These are phyloP conservation scores for Ophiostoma sp. DNA, from an alignment of 2,329 filamentous ascomycete genomes.

Conservation along the genomic window DNA sequence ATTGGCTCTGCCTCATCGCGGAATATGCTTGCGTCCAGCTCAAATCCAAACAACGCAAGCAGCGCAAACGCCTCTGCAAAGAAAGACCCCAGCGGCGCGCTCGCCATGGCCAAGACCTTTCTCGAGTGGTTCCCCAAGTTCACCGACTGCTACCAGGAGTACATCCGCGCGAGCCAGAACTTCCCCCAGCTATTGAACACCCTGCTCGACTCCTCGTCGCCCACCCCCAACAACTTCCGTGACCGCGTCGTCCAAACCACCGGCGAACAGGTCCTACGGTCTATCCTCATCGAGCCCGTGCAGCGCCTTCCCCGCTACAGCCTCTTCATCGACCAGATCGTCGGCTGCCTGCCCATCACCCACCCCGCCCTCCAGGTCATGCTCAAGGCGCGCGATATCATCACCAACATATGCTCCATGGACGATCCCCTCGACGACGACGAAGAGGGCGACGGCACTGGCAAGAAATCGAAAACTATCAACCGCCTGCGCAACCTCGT, in stretches of 20 bases:
- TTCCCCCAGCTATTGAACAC: conserved; percentile 75
- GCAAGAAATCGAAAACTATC: conserved; percentile 60
- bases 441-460: conserved; percentile 14
- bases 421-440: conserved; percentile 67
- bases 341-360: conserved; percentile 74
- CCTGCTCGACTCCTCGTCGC: conserved; percentile 54
- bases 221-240: conserved; percentile 54
- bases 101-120: conserved; percentile 72
- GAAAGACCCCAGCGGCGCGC: conserved; percentile 71
- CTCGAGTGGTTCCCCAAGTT: conserved; percentile 92
- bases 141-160: conserved; percentile 83
- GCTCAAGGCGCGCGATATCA: conserved; percentile 84
- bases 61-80: conserved; percentile 41
- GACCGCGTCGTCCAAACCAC: conserved; percentile 72
- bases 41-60: conserved; percentile 21
- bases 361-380: conserved; percentile 80
- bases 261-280: conserved; percentile 85
- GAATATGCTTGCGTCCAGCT: conserved; percentile 3
- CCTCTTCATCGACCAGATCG: conserved; percentile 91
- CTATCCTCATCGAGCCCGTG: conserved; percentile 90
- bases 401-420: conserved; percentile 93
- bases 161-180: conserved; percentile 82
- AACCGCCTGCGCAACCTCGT: conserved; percentile 71
- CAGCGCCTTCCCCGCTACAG: conserved; percentile 92
- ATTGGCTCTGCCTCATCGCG: conserved; percentile 31